These are phyloP conservation scores for Aspergillus sp. DNA, from an alignment of 2,329 filamentous ascomycete species.

Conservation along the genomic window DNA sequence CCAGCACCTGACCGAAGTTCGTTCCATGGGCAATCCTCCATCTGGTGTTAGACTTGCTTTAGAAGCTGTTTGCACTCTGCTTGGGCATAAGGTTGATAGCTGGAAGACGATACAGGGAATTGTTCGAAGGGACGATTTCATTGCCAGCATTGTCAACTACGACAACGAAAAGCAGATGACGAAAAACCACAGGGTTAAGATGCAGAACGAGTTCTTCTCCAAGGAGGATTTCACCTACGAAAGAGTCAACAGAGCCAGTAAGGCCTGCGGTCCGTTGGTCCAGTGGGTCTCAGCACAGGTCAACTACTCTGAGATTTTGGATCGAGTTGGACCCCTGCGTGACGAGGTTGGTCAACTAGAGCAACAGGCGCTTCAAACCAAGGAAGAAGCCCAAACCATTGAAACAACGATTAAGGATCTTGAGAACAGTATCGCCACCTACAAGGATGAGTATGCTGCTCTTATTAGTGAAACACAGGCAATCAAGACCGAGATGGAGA, in stretches of 20 bases:
- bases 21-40: constrained; percentile 93
- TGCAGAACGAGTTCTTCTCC: constrained; percentile 88
- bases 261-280: constrained; percentile 93
- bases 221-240: constrained; percentile 97
- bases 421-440: constrained; percentile 86
- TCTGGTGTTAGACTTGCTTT: constrained; percentile 86
- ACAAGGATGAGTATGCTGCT: constrained; percentile 94
- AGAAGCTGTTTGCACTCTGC: constrained; percentile 92
- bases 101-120: constrained; percentile 92
- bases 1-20: constrained; percentile 94
- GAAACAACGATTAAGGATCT: constrained; percentile 81
- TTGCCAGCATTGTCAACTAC: constrained; percentile 95
- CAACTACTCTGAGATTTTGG: constrained; percentile 94
- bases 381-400: constrained; percentile 88
- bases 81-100: constrained; percentile 84
- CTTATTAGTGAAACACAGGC: constrained; percentile 96
- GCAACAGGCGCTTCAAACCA: constrained; percentile 85
- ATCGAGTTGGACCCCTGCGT: constrained; percentile 87
- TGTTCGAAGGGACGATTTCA: constrained; percentile 91
- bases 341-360: constrained; percentile 86
- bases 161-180: constrained; percentile 97
- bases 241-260: constrained; percentile 91
- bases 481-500: constrained; percentile 95
- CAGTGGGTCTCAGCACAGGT: constrained; percentile 98
- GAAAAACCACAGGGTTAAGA: constrained; percentile 73